Conservation (phyloP, 1,139 yeast genomes). For the Candida tetrigidarum region DNA sequence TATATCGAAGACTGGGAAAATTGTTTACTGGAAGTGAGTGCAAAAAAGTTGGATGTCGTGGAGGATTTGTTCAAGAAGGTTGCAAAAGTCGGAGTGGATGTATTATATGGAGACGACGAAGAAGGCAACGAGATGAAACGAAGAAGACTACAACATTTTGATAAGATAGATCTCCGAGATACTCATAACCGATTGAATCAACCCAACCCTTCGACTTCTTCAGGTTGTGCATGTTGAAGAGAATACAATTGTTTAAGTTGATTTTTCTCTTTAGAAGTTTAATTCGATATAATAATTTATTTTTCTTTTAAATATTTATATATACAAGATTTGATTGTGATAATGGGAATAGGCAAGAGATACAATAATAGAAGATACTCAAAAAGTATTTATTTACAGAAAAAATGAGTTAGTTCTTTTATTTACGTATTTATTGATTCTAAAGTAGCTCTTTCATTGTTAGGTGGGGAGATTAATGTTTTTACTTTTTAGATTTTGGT, state of each 20-base stretch:
- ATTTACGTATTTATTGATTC: not conserved
- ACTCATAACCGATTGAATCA: constrained; percentile 15
- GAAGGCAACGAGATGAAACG: constrained; percentile 12
- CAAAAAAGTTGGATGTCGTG: constrained; percentile 43
- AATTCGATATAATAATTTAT: not conserved
- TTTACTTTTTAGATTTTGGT: constrained; percentile 3
- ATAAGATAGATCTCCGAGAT: constrained; percentile 37
- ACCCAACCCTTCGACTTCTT: constrained; percentile 5
- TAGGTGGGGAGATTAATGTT: too few species aligned
- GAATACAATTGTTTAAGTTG: not conserved
- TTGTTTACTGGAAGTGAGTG: constrained; percentile 50
- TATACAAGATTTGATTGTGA: not conserved
- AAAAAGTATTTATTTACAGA: too few species aligned
- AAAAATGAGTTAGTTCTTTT: not conserved
- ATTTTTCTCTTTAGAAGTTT: not conserved
- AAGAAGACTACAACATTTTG: constrained; percentile 38
- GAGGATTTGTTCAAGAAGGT: constrained; percentile 46
- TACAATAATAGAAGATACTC: not conserved
- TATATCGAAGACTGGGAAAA: constrained; percentile 42
- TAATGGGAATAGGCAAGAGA: not conserved
- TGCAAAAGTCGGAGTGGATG: constrained; percentile 43
- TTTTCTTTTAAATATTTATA: not conserved
- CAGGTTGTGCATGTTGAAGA: constrained; percentile 29
- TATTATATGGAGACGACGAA: constrained; percentile 20
- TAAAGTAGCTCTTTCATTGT: not conserved